A percentile compares a stretch with the other conserved stretches of the same genome.
Conservation (phyloP, 257 asterid species). For the Dorcoceras hygrometricum region DNA sequence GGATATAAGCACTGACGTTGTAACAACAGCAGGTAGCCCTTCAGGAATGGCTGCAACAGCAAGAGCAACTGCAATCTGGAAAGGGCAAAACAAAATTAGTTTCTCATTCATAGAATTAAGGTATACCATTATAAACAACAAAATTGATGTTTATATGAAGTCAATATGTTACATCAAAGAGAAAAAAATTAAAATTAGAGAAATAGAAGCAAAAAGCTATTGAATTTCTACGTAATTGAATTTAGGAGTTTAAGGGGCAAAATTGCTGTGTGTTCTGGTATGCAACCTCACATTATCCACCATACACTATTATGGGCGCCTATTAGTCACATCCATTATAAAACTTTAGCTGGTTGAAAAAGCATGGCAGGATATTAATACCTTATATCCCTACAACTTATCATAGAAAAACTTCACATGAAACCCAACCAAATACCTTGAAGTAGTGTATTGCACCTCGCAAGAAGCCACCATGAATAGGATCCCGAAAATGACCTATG, state of each 20-base stretch:
- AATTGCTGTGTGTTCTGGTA: slow-evolving; percentile 4
- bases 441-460: slow-evolving; percentile 97
- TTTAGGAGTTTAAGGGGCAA: slow-evolving; percentile 16
- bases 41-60: slow-evolving; percentile 99
- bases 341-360: slow-evolving; percentile 16
- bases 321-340: slow-evolving; percentile 10
- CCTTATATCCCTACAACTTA: background rate
- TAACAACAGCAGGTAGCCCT: slow-evolving; percentile 99
- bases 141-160: slow-evolving; percentile 8
- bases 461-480: slow-evolving; percentile 94
- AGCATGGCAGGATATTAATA: slow-evolving; percentile 4
- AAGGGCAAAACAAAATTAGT: slow-evolving; percentile 27
- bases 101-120: slow-evolving; percentile 17
- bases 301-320: slow-evolving; percentile 2
- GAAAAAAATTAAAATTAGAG: slow-evolving; percentile 1
- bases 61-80: slow-evolving; percentile 98
- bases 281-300: slow-evolving; percentile 16
- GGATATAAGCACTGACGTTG: slow-evolving; percentile 65
- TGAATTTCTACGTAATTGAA: slow-evolving; percentile 1
- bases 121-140: slow-evolving; percentile 19
- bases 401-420: background rate
- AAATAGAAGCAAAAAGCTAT: slow-evolving; percentile 5
- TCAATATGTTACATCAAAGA: slow-evolving; percentile 9
- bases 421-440: slow-evolving; percentile 52
- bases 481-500: slow-evolving; percentile 95